Percentiles rank a stretch among this genome's conserved stretches.
Conservation (phyloP, 257 asterid species). For the Phtheirospermum japonicum region DNA sequence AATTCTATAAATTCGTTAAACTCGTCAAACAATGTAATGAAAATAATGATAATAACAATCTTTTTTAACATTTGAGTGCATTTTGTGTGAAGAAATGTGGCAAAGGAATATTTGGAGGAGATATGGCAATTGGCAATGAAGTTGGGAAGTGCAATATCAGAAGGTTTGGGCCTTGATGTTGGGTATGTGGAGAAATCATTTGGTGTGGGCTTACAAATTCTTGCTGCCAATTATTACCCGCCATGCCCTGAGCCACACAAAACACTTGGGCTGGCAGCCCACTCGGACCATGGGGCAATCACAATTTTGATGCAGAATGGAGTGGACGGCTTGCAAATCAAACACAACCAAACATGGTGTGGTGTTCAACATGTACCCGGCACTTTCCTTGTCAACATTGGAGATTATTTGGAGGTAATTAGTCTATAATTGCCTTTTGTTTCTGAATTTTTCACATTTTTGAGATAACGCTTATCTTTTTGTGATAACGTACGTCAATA, state of each 20-base stretch:
- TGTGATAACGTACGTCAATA: neutral
- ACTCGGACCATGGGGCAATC: constrained; percentile 63
- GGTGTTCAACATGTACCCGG: constrained; percentile 43
- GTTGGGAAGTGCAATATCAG: constrained; percentile 45
- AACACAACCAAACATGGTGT: constrained; percentile 38
- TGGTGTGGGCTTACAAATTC: constrained; percentile 45
- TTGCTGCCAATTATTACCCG: constrained; percentile 54
- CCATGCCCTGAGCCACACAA: constrained; percentile 64
- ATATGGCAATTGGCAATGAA: constrained; percentile 39
- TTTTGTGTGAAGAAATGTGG: constrained; percentile 36
- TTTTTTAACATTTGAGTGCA: too few relatives aligned
- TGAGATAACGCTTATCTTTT: too few relatives aligned
- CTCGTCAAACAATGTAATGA: too few relatives aligned
- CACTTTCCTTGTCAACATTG: constrained; percentile 53
- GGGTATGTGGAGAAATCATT: constrained; percentile 38
- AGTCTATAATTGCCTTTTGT: neutral
- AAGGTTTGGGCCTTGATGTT: constrained; percentile 47
- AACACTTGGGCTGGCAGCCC: constrained; percentile 54
- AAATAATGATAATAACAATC: neutral
- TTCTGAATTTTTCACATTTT: neutral
- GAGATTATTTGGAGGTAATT: constrained; percentile 60
- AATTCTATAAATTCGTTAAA: too few relatives aligned
- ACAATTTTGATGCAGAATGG: constrained; percentile 58
- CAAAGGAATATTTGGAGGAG: constrained; percentile 43
- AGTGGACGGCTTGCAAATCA: constrained; percentile 55